Conservation (phyloP, 768 basidiomycete species). For the Mycena belliarum region DNA sequence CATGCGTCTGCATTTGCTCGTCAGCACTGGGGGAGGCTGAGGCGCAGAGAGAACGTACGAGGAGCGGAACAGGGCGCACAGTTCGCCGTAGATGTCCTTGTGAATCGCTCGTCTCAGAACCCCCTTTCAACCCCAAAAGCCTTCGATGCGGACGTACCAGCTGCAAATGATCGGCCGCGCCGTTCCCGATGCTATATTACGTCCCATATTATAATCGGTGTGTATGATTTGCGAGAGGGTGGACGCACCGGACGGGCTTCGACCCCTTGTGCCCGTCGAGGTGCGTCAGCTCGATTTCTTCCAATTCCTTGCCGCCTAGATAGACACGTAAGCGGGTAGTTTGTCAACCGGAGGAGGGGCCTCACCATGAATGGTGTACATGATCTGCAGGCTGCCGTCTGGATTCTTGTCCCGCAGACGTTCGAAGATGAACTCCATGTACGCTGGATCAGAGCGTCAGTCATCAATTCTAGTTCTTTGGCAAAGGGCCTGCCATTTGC, state of each 20-base stretch:
- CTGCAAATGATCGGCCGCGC: conserved; percentile 92
- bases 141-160: conserved; percentile 51
- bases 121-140: not conserved
- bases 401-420: conserved; percentile 81
- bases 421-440: conserved; percentile 89
- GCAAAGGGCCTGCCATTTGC: conserved; percentile 63
- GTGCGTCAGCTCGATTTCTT: conserved; percentile 82
- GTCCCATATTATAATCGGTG: no score
- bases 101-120: not conserved
- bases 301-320: conserved; percentile 74
- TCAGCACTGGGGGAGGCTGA: no score
- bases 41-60: not conserved
- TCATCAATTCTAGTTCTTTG: no score
- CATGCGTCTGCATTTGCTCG: not conserved
- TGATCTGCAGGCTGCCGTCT: conserved; percentile 92
- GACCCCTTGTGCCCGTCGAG: conserved; percentile 88
- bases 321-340: no score
- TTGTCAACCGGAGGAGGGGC: not conserved
- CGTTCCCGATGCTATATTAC: conserved; percentile 77
- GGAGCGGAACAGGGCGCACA: conserved; percentile 47
- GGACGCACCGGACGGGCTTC: conserved; percentile 64
- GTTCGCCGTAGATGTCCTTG: conserved; percentile 95
- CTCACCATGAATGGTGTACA: conserved; percentile 93
- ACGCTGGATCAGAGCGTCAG: conserved; percentile 51
- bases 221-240: no score